These are phyloP conservation scores for Colletotrichum shisoi DNA, from an alignment of 2,329 filamentous ascomycete species.

Conservation along the genomic window DNA sequence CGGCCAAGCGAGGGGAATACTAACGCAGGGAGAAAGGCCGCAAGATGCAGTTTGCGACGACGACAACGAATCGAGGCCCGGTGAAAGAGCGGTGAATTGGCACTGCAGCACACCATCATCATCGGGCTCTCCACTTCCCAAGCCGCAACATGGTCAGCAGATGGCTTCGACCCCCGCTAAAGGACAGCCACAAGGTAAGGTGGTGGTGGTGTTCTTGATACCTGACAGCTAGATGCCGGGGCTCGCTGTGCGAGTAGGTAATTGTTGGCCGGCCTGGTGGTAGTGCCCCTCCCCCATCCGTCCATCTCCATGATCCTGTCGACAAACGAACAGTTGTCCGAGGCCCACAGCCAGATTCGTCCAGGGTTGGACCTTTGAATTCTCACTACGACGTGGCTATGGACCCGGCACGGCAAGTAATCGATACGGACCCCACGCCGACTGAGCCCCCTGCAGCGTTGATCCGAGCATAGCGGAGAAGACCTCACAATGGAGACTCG, in stretches of 20 bases:
- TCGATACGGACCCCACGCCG: constrained; percentile 12
- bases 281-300: neutral
- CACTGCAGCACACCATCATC: constrained; percentile 25
- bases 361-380: neutral
- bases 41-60: constrained; percentile 25
- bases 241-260: neutral
- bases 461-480: constrained; percentile 18
- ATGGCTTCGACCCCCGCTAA: constrained; percentile 20
- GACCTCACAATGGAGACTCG: neutral
- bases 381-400: constrained; percentile 20
- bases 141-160: constrained; percentile 34
- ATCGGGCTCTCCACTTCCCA: constrained; percentile 7
- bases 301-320: neutral
- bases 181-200: neutral
- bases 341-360: neutral
- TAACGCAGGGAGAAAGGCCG: constrained; percentile 30
- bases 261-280: too few relatives aligned
- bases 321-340: neutral
- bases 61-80: constrained; percentile 29
- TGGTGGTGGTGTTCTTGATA: constrained; percentile 13
- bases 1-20: constrained; percentile 9
- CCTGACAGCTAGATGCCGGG: constrained; percentile 14
- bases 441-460: constrained; percentile 16
- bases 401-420: constrained; percentile 4
- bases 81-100: constrained; percentile 37